Conservation (phyloP, 345 rosid species). For the Moricandia arvensis region DNA sequence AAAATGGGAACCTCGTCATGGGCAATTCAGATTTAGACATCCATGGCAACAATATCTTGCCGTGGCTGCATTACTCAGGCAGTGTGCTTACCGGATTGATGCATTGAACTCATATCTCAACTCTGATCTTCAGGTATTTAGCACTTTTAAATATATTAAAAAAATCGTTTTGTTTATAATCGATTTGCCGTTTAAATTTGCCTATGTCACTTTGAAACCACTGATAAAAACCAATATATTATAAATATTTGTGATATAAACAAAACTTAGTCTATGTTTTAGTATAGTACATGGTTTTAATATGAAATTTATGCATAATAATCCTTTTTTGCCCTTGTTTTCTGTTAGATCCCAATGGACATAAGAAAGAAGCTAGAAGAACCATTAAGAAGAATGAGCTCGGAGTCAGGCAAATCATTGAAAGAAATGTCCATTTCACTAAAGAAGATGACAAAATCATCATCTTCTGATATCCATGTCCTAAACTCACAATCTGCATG, state of each 20-base stretch:
- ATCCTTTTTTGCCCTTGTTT: background rate
- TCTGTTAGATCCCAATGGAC: conserved; percentile 47
- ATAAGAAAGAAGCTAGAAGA: conserved; percentile 40
- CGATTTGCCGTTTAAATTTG: background rate
- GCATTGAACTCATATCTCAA: conserved; percentile 56
- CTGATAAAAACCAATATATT: background rate
- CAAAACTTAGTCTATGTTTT: background rate
- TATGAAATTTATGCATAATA: conserved; percentile 12
- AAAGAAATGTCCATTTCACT: conserved; percentile 56
- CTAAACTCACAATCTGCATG: conserved; percentile 44
- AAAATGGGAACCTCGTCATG: conserved; percentile 97
- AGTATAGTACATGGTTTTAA: background rate
- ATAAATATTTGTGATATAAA: background rate
- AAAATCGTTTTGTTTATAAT: background rate
- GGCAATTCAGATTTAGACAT: conserved; percentile 67
- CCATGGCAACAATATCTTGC: conserved; percentile 74
- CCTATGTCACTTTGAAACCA: background rate
- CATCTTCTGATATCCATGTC: conserved; percentile 42
- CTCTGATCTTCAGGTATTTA: conserved; percentile 46
- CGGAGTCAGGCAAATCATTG: conserved; percentile 53
- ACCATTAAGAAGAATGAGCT: conserved; percentile 50
- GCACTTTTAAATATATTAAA: background rate
- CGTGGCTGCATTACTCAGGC: conserved; percentile 60
- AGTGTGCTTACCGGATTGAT: conserved; percentile 66
- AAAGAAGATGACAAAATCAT: conserved; percentile 48